Conservation (phyloP, 805 yeast species). For the Huiozyma naganishii region DNA sequence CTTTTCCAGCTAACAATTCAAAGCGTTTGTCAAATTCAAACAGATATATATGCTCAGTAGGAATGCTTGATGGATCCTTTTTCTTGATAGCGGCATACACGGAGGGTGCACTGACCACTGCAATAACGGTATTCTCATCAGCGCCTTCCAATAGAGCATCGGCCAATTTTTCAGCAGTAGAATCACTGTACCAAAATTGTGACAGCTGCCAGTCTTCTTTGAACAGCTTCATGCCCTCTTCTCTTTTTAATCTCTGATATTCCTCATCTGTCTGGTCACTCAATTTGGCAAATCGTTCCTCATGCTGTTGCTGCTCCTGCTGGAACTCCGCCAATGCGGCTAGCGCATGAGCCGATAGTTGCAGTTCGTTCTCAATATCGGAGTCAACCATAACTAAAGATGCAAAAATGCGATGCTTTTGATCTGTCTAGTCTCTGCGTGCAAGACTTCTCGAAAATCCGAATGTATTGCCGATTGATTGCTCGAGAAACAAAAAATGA, state of each 20-base stretch:
- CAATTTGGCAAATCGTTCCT: conserved; percentile 45
- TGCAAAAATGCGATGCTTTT: no score
- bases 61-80: conserved; percentile 39
- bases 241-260: conserved; percentile 21
- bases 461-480: no score
- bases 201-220: conserved; percentile 92
- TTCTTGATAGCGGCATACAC: conserved; percentile 74
- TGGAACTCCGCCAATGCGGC: conserved; percentile 55
- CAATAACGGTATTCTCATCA: conserved; percentile 56
- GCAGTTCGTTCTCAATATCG: conserved; percentile 4
- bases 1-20: conserved; percentile 55
- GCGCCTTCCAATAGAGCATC: conserved; percentile 70
- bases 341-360: conserved; percentile 38
- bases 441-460: no score
- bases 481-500: no score
- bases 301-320: conserved; percentile 48
- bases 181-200: conserved; percentile 80
- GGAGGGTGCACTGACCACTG: conserved; percentile 82
- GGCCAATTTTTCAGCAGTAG: conserved; percentile 59
- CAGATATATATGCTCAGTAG: conserved; percentile 60
- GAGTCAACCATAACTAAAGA: not conserved
- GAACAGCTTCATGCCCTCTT: conserved; percentile 58
- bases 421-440: no score
- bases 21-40: conserved; percentile 76
- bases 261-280: conserved; percentile 46